phyloP scores from a whole-genome alignment of 352 stramenopile genomes.

The Phytopythium boreale region DNA sequence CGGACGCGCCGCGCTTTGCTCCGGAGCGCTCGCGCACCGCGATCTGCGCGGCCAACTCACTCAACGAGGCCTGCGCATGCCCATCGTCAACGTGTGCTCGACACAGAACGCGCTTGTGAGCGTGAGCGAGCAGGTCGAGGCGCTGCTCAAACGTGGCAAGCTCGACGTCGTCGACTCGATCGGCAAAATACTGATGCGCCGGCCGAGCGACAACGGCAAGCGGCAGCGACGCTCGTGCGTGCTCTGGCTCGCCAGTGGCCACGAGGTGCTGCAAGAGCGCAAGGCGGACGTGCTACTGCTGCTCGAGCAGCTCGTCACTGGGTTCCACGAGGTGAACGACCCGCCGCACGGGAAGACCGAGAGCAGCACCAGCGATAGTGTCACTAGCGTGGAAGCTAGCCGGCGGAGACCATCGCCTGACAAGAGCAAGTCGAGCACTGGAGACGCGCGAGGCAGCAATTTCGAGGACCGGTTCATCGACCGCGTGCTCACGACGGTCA shows the following conservation, averaged over 20 bases:
- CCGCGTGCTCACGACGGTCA: constrained; percentile 69
- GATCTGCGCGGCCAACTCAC: constrained; percentile 54
- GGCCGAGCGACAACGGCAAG: constrained; percentile 10
- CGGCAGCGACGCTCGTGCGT: constrained; percentile 30
- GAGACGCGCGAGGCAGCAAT: constrained; percentile 18
- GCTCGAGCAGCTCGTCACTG: constrained; percentile 92
- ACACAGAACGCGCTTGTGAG: constrained; percentile 86
- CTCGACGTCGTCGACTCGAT: constrained; percentile 77
- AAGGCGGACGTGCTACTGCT: constrained; percentile 82
- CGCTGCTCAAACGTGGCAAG: constrained; percentile 52
- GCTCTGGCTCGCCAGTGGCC: constrained; percentile 88
- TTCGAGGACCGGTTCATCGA: constrained; percentile 91
- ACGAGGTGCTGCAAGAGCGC: constrained; percentile 94
- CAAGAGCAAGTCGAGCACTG: not conserved
- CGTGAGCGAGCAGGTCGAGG: constrained; percentile 69
- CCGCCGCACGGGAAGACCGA: constrained; percentile 25
- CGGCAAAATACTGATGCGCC: constrained; percentile 55
- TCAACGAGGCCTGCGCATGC: constrained; percentile 52
- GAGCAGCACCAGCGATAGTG: not conserved
- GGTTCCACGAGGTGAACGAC: constrained; percentile 92
- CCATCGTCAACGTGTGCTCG: constrained; percentile 88
- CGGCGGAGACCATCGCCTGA: not conserved
- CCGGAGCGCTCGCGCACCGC: constrained; percentile 81
- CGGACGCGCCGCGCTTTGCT: constrained; percentile 87
- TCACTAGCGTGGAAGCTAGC: not conserved